A percentile compares a stretch with the other conserved stretches of the same genome.
These are phyloP conservation scores for Aspergillus spinulosporus DNA, from an alignment of 2,329 filamentous ascomycete genomes.

Conservation along the genomic window DNA sequence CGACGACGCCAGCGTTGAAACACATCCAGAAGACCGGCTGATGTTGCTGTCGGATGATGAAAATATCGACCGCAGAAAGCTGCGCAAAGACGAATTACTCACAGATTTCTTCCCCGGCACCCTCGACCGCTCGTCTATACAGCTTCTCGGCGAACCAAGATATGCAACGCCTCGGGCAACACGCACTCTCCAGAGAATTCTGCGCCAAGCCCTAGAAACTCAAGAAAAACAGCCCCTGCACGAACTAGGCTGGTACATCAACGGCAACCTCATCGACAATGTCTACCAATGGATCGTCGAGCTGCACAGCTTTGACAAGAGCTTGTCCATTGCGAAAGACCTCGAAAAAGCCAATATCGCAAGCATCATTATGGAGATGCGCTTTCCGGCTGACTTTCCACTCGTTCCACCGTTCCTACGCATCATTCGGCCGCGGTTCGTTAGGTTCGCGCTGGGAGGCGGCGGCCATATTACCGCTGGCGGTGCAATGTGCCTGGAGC, in stretches of 20 bases:
- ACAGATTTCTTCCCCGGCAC: constrained; percentile 68
- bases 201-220: constrained; percentile 62
- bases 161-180: constrained; percentile 66
- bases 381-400: constrained; percentile 75
- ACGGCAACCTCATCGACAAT: constrained; percentile 65
- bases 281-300: constrained; percentile 92
- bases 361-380: constrained; percentile 77
- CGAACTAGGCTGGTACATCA: constrained; percentile 81
- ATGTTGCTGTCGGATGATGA: constrained; percentile 43
- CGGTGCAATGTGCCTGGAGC: constrained; percentile 81
- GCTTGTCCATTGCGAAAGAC: constrained; percentile 70
- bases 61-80: background rate
- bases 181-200: constrained; percentile 63
- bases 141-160: constrained; percentile 63
- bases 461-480: constrained; percentile 84
- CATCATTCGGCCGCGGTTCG: constrained; percentile 76
- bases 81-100: constrained; percentile 21
- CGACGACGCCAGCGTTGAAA: constrained; percentile 51
- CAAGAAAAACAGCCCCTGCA: constrained; percentile 63
- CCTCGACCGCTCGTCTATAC: constrained; percentile 63
- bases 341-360: constrained; percentile 63
- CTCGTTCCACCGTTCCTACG: constrained; percentile 81
- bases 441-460: constrained; percentile 69
- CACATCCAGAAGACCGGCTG: constrained; percentile 48
- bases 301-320: constrained; percentile 74